Evolutionary conservation across 2,329 filamentous ascomycete genomes (phyloP).

Genomic region (Nemania diffusa): DNA sequence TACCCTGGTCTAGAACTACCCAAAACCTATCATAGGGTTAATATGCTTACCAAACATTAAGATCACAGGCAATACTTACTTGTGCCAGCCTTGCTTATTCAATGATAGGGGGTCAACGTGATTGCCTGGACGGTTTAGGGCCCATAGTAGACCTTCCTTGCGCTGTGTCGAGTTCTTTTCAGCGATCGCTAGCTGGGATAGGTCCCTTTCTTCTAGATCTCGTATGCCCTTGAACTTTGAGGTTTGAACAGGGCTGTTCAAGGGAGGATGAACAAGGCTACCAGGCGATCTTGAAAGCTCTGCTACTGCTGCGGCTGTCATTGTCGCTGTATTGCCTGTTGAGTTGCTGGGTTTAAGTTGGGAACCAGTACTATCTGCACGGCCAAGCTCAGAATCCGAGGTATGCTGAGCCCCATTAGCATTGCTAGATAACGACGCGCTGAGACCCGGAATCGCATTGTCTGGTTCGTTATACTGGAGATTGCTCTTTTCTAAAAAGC

Average conservation of each 20-base stretch:
- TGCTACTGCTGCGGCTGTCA: constrained; percentile 47
- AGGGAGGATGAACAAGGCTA: constrained; percentile 57
- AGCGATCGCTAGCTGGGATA: constrained; percentile 60
- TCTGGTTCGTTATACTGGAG: constrained; percentile 78
- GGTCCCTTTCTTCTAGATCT: constrained; percentile 86
- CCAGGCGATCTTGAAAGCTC: constrained; percentile 69
- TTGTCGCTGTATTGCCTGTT: constrained; percentile 56
- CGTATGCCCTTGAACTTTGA: constrained; percentile 89
- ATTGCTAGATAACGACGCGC: constrained; percentile 49
- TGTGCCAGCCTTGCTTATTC: constrained; percentile 99
- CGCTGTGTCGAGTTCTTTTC: constrained; percentile 74
- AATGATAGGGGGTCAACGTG: constrained; percentile 95
- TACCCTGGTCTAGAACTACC: constrained; percentile 97
- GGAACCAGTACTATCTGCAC: constrained; percentile 79
- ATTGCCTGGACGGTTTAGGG: constrained; percentile 88
- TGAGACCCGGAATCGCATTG: constrained; percentile 57
- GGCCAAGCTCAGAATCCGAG: constrained; percentile 75
- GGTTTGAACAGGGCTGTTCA: constrained; percentile 63
- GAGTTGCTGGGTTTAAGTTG: constrained; percentile 67
- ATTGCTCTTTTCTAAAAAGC: constrained; percentile 88
- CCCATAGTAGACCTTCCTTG: constrained; percentile 96
- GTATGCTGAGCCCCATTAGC: constrained; percentile 61
- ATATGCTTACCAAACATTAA: constrained; percentile 5
- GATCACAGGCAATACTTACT: constrained; percentile 67
- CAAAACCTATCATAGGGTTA: constrained; percentile 75